Base-by-base conservation (phyloP, 306 rosid genomes). In the Oxytropis ochrocephala region DNA sequence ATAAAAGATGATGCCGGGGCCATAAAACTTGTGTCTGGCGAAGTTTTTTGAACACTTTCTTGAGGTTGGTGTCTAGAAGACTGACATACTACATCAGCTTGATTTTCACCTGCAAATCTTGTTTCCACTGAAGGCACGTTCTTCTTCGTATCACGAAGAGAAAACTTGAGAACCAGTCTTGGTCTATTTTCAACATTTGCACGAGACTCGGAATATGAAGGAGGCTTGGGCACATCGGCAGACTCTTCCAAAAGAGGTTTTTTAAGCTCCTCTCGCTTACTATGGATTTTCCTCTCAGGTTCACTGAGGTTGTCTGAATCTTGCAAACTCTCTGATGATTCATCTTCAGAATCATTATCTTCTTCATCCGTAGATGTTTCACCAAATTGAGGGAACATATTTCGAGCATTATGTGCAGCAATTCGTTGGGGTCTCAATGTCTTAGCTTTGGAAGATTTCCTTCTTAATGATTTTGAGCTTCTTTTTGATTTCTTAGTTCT, bases 391-490 rank as follows among this genome's bases (percentile, higher is more conserved):
- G 91, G 81, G 35, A 91, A 71, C 87, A 84, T 78, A 79, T 70
- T 85, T 29, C 86, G 93, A 78, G 97, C 96, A 82, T 82, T 82
- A 57, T 82, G 83, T 30, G 96, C 97, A 44, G 97, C 93, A 58
- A 49, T 55, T 61, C 97, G 81, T 56, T 80, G 96, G 64, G 97
- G 91, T 75, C 93, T 86, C 48, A 24, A 66, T 57, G 67, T 75
- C 77, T 81, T 88, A 38, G 91, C 69, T 73, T 77, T 81, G 21
- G 85, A 79, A 77, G 87, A 76, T 80, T 85, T 91, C 68, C 65
- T 77, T 78, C 83, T 85, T 30, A 82, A 68, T 61, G 73, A 73
- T 75, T 84, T 85, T 4, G 29, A 74, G 64, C 70, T 72, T 57
- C 64, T 64, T 84, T 75, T 91, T 42, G 79, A 63, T 74, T 80